Conservation (phyloP, 2,329 filamentous ascomycete genomes). For the Cadophora sp. region DNA sequence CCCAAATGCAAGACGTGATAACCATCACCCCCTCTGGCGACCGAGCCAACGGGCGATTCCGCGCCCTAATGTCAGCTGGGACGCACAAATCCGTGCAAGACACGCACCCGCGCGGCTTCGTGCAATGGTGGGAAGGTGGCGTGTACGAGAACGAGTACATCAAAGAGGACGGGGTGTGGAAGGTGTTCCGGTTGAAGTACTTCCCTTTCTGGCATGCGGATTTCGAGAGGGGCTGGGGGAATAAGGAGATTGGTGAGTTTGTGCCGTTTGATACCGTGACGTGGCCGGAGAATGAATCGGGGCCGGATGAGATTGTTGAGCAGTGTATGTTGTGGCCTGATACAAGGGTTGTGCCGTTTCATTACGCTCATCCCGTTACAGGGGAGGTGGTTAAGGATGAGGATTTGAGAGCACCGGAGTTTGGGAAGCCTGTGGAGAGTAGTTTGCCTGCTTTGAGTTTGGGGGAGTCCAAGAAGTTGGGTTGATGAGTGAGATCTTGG, state of each 20-base stretch:
- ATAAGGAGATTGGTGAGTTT: constrained; percentile 58
- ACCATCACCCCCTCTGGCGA: constrained; percentile 56
- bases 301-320: constrained; percentile 60
- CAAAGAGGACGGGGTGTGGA: constrained; percentile 61
- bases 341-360: constrained; percentile 60
- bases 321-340: constrained; percentile 64
- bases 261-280: constrained; percentile 56
- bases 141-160: constrained; percentile 66
- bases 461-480: constrained; percentile 24
- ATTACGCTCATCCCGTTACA: constrained; percentile 59
- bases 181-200: constrained; percentile 60
- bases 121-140: constrained; percentile 65
- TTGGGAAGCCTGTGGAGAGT: constrained; percentile 50
- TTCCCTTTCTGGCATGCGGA: constrained; percentile 65
- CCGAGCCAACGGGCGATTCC: constrained; percentile 58
- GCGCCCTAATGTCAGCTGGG: constrained; percentile 61
- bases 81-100: constrained; percentile 59
- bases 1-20: constrained; percentile 63
- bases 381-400: constrained; percentile 53
- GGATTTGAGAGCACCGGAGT: constrained; percentile 56
- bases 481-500: background rate
- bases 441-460: constrained; percentile 53
- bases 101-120: constrained; percentile 57
- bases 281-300: constrained; percentile 57
- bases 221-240: constrained; percentile 59